Conservation (phyloP, 179 eudicot genomes). For the Nepenthes alata region DNA sequence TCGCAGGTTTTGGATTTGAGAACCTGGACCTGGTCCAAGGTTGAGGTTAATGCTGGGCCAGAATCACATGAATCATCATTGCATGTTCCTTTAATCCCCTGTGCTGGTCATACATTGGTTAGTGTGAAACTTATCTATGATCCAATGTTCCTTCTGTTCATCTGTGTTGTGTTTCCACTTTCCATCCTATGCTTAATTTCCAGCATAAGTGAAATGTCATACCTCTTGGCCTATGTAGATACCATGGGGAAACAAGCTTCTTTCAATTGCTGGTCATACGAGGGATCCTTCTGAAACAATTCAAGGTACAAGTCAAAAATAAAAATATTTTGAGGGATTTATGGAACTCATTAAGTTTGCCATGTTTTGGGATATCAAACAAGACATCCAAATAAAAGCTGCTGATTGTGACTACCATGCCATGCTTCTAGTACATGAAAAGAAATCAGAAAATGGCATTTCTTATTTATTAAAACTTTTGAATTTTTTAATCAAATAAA, state of each 20-base stretch:
- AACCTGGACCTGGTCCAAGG: conserved; percentile 89
- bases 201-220: background rate
- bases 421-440: no score
- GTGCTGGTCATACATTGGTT: conserved; percentile 95
- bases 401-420: no score
- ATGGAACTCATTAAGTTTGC: background rate
- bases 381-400: no score
- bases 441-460: no score
- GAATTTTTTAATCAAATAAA: no score
- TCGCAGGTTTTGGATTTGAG: conserved; percentile 81
- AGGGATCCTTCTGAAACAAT: conserved; percentile 75
- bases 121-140: conserved; percentile 20
- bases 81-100: conserved; percentile 41
- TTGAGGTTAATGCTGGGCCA: conserved; percentile 46
- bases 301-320: conserved; percentile 39
- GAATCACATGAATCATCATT: conserved; percentile 40
- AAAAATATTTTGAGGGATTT: background rate
- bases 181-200: background rate
- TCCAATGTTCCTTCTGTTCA: conserved; percentile 6
- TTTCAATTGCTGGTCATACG: conserved; percentile 83
- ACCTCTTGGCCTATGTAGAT: conserved; percentile 32
- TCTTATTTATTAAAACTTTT: no score
- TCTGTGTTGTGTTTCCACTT: background rate
- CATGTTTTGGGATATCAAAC: no score
- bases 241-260: conserved; percentile 85